Evolutionary conservation across 306 rosid genomes (phyloP).

Genomic region (Adenanthera pavonina): DNA sequence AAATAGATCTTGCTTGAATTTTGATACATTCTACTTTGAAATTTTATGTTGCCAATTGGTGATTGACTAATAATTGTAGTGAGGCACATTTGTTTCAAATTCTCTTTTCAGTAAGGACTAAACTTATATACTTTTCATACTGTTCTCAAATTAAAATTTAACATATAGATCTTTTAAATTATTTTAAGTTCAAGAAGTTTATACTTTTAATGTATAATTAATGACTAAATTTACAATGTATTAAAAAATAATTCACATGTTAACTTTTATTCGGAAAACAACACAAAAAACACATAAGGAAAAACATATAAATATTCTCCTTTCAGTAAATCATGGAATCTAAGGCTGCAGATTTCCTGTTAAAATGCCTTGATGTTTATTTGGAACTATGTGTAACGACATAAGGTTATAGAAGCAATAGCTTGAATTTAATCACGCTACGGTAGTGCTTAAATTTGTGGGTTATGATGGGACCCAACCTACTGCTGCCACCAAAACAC

Average conservation of each 20-base stretch:
- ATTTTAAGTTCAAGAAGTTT: too few relatives aligned
- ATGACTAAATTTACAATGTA: too few relatives aligned
- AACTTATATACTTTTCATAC: too few relatives aligned
- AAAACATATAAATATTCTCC: background rate
- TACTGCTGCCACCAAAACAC: too few relatives aligned
- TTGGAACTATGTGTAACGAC: background rate
- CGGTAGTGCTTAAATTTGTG: constrained; percentile 5
- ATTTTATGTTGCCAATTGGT: constrained; percentile 8
- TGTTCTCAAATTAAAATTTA: too few relatives aligned
- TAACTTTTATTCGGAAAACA: too few relatives aligned
- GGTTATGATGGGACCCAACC: background rate
- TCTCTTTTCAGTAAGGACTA: background rate
- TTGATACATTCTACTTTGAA: constrained; percentile 18
- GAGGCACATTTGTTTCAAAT: background rate
- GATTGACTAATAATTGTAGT: background rate
- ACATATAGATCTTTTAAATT: too few relatives aligned
- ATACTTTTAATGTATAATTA: too few relatives aligned
- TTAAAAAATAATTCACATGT: too few relatives aligned
- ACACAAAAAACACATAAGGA: too few relatives aligned
- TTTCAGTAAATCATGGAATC: constrained; percentile 22
- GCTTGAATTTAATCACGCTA: constrained; percentile 6
- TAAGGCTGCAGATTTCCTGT: constrained; percentile 22
- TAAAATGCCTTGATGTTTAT: constrained; percentile 19
- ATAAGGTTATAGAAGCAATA: constrained; percentile 9
- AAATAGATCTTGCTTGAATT: constrained; percentile 20